Base-by-base conservation (phyloP, 2,329 filamentous ascomycete species). In the Rosellinia necatrix region DNA sequence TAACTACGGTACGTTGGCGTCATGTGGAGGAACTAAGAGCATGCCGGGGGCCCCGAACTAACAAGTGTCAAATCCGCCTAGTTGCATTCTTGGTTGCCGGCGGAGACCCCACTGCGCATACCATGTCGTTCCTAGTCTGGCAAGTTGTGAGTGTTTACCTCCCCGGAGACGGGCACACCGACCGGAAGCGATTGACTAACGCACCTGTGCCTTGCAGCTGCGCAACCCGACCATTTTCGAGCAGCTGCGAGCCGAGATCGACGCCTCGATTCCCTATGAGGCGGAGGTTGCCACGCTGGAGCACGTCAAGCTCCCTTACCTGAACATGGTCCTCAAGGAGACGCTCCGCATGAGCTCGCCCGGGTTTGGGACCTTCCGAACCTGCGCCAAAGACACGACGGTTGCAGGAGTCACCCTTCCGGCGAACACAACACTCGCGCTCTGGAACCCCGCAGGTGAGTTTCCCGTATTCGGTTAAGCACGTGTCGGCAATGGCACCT, bases 251-350 rank as follows among this genome's bases (percentile, higher is more conserved):
- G 56, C 52, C 13, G 56, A 59, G 24, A 55, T 59, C 13, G 56
- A 59, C 29, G 56, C 51, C 21, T 55, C 53, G 7, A 52, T 59
- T 4, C 56, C 56, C 7, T 59, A 49, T 13, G 47, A 59, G 8
- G 42, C 48, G 3, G 52, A 56, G 17, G 48, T 52, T 10, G 52
- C 56, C 19, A 52, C 52, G 9, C 37, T 59, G 3, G 56, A 59
- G 22, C 52, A 56, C 9, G 43, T 51, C 6, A 59, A 56, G 19
- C 56, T 59, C 12, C 56, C 56, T 1, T 59, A 59, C 25, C 13
- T 59, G 25, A 59, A 59, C 30, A 59, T 59, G 56, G 52, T 55
- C 4, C 52, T 59, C 30, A 59, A 59, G 30, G 56, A 59, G 15
- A 59, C 56, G 0, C 52, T 59, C 3, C 41, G 56, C 24, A 48